These are phyloP conservation scores for Fusarium vanettenii DNA, from an alignment of 2,329 filamentous ascomycete species.

Conservation along the genomic window DNA sequence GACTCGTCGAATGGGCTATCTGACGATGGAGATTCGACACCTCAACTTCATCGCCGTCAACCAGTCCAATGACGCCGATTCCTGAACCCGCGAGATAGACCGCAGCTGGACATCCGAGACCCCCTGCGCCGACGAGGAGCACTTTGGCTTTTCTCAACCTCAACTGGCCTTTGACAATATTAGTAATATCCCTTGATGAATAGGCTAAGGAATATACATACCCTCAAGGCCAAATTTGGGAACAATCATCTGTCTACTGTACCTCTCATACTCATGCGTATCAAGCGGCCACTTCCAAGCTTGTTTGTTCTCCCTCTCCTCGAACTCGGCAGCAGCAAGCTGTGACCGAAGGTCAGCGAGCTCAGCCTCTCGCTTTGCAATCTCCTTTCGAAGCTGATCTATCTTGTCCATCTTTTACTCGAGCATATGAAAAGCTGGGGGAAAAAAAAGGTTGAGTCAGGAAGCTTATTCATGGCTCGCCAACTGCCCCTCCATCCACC, in stretches of 20 bases:
- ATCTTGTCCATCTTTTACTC: slow-evolving; percentile 49
- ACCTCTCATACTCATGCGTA: slow-evolving; percentile 82
- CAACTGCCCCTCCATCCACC: slow-evolving; percentile 33
- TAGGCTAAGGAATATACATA: slow-evolving; percentile 41
- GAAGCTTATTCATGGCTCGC: not conserved
- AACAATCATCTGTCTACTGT: slow-evolving; percentile 91
- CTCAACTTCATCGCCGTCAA: slow-evolving; percentile 91
- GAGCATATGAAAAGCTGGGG: not conserved
- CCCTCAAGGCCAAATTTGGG: slow-evolving; percentile 82
- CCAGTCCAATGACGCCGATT: slow-evolving; percentile 82
- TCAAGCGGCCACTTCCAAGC: slow-evolving; percentile 74
- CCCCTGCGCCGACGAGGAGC: slow-evolving; percentile 87
- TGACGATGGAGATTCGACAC: slow-evolving; percentile 93
- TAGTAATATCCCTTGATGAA: not conserved
- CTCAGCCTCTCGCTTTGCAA: slow-evolving; percentile 60
- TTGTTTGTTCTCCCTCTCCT: slow-evolving; percentile 21
- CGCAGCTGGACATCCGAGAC: slow-evolving; percentile 90
- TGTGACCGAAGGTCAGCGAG: slow-evolving; percentile 58
- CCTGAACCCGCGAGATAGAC: slow-evolving; percentile 94
- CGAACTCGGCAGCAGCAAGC: slow-evolving; percentile 55
- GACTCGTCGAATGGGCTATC: slow-evolving; percentile 79
- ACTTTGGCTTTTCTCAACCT: slow-evolving; percentile 76
- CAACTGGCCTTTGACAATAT: slow-evolving; percentile 72
- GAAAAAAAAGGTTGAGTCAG: not conserved
- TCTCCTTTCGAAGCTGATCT: slow-evolving; percentile 58